Evolutionary conservation across 495 filamentous ascomycete species (phyloP).

Genomic region (Aspergillus kassunensis): DNA sequence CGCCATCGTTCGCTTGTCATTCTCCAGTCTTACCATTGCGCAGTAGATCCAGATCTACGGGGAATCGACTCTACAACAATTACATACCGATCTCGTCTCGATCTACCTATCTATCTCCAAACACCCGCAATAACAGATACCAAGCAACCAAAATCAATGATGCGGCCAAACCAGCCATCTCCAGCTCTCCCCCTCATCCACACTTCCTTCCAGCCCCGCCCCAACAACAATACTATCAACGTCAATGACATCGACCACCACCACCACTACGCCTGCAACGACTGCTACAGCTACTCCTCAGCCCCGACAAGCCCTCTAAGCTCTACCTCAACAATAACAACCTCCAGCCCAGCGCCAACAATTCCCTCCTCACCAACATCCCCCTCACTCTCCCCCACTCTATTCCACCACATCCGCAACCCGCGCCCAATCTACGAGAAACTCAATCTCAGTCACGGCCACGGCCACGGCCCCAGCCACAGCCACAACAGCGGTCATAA

Average conservation of each 20-base stretch:
- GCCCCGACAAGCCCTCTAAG: conserved; percentile 20
- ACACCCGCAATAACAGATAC: background rate
- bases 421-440: conserved; percentile 2
- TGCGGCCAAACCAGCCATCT: conserved; percentile 19
- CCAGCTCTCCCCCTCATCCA: conserved; percentile 26
- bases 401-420: background rate
- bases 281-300: conserved; percentile 2
- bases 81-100: background rate
- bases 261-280: conserved; percentile 15
- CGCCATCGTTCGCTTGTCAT: background rate
- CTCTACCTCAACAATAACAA: conserved; percentile 19
- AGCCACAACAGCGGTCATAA: background rate
- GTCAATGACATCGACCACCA: background rate
- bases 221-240: conserved; percentile 16
- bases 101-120: conserved; percentile 1
- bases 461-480: conserved; percentile 1
- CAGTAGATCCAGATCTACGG: background rate
- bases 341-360: conserved; percentile 10
- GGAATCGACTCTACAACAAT: background rate
- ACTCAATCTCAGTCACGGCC: conserved; percentile 23
- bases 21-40: background rate
- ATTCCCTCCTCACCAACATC: conserved; percentile 25
- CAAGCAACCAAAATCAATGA: too few species aligned
- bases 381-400: conserved; percentile 28
- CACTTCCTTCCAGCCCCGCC: conserved; percentile 25